Percentiles rank a stretch among this genome's conserved stretches.
These are phyloP conservation scores for Xenoacremonium recifei DNA, from an alignment of 2,329 filamentous ascomycete genomes.

Conservation along the genomic window DNA sequence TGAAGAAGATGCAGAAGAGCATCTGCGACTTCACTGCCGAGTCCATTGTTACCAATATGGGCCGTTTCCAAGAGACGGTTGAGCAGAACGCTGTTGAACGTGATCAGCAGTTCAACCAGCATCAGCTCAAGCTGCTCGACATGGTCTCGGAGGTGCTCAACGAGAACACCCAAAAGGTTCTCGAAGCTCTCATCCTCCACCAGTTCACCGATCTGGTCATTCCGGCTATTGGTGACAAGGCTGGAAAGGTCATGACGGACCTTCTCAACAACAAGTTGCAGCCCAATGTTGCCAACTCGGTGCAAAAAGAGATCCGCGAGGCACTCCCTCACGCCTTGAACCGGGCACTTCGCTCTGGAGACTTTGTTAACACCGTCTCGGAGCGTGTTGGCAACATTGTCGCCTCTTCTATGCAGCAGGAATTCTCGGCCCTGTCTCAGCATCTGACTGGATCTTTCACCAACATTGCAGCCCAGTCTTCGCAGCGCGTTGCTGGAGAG, in stretches of 20 bases:
- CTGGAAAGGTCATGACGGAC: slow-evolving; percentile 67
- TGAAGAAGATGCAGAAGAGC: slow-evolving; percentile 51
- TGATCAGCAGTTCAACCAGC: slow-evolving; percentile 51
- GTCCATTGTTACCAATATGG: slow-evolving; percentile 55
- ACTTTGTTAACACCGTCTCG: slow-evolving; percentile 66
- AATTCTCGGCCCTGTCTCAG: slow-evolving; percentile 61
- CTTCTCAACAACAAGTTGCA: slow-evolving; percentile 69
- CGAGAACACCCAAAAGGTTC: slow-evolving; percentile 66
- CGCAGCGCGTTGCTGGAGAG: slow-evolving; percentile 66
- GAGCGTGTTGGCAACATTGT: slow-evolving; percentile 71
- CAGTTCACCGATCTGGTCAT: slow-evolving; percentile 75
- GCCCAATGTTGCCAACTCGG: slow-evolving; percentile 60
- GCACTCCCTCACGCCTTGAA: slow-evolving; percentile 62
- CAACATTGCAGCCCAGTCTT: slow-evolving; percentile 61
- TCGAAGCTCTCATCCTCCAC: slow-evolving; percentile 72
- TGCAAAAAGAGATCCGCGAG: slow-evolving; percentile 73
- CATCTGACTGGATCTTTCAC: slow-evolving; percentile 67
- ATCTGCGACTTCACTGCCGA: slow-evolving; percentile 49
- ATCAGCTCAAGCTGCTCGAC: slow-evolving; percentile 54
- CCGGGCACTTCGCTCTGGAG: slow-evolving; percentile 63
- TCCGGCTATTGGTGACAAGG: slow-evolving; percentile 68
- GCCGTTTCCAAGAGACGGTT: slow-evolving; percentile 60
- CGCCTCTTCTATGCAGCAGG: slow-evolving; percentile 65
- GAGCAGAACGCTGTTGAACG: slow-evolving; percentile 61
- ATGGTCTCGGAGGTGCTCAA: slow-evolving; percentile 61